phyloP scores from a whole-genome alignment of 495 filamentous ascomycete species.

The Sphaerosporella brunnea region DNA sequence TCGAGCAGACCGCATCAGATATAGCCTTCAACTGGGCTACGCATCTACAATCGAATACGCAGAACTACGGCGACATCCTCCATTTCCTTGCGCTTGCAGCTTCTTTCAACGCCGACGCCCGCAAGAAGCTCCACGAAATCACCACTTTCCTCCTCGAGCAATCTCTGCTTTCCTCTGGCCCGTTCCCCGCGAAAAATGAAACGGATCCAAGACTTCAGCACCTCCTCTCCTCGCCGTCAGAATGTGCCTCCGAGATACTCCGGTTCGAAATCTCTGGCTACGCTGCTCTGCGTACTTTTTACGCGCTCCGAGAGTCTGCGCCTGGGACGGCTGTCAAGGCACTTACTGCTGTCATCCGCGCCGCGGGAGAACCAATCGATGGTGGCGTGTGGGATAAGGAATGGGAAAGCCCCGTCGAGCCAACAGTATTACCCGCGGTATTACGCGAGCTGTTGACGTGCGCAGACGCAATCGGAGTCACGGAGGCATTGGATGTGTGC shows the following conservation, averaged over 20 bases:
- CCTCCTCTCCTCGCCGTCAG: slow-evolving; percentile 19
- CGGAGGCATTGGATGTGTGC: slow-evolving; percentile 18
- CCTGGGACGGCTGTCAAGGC: slow-evolving; percentile 10
- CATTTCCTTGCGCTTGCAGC: slow-evolving; percentile 23
- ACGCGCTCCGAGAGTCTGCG: slow-evolving; percentile 10
- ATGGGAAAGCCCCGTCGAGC: slow-evolving; percentile 21
- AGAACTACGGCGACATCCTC: slow-evolving; percentile 18
- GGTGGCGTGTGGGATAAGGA: slow-evolving; percentile 18
- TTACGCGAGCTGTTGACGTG: slow-evolving; percentile 17
- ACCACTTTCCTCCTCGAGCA: slow-evolving; percentile 12
- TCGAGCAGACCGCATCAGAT: slow-evolving; percentile 12
- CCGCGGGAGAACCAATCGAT: slow-evolving; percentile 21
- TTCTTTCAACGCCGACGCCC: slow-evolving; percentile 5
- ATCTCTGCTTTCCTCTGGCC: slow-evolving; percentile 16
- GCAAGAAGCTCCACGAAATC: slow-evolving; percentile 12
- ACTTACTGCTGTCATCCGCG: slow-evolving; percentile 21
- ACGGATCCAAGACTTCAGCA: slow-evolving; percentile 12
- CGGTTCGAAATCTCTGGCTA: slow-evolving; percentile 25
- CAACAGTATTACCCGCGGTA: slow-evolving; percentile 15
- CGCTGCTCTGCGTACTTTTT: slow-evolving; percentile 20
- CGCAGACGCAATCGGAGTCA: slow-evolving; percentile 2
- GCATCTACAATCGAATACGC: slow-evolving; percentile 16
- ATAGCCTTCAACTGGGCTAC: slow-evolving; percentile 20
- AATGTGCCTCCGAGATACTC: slow-evolving; percentile 14
- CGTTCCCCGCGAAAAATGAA: slow-evolving; percentile 9